These are phyloP conservation scores for Cladorrhinum samala DNA, from an alignment of 495 filamentous ascomycete genomes.

Conservation along the genomic window DNA sequence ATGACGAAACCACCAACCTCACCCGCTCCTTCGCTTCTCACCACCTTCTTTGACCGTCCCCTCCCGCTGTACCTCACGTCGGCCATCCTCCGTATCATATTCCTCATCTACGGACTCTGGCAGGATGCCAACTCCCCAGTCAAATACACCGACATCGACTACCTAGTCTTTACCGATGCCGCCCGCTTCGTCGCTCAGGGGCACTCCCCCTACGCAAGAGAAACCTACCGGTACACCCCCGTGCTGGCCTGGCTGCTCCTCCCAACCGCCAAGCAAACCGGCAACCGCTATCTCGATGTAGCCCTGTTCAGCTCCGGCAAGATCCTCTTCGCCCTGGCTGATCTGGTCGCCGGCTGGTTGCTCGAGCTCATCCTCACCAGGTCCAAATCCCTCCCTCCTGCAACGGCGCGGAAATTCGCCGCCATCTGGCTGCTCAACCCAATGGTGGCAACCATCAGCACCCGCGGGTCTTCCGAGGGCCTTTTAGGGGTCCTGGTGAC, in stretches of 20 bases:
- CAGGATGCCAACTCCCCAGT: constrained; percentile 86
- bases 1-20: not conserved
- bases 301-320: constrained; percentile 82
- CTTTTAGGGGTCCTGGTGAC: constrained; percentile 77
- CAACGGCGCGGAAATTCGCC: constrained; percentile 62
- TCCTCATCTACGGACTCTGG: constrained; percentile 81
- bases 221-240: constrained; percentile 96
- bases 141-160: constrained; percentile 99
- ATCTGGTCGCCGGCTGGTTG: constrained; percentile 84
- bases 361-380: constrained; percentile 40
- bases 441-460: constrained; percentile 96
- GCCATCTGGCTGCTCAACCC: constrained; percentile 92
- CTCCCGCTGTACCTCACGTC: constrained; percentile 61
- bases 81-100: constrained; percentile 55
- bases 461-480: constrained; percentile 88
- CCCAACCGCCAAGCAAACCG: constrained; percentile 61
- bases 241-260: constrained; percentile 83
- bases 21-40: constrained; percentile 12
- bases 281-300: constrained; percentile 23
- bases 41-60: constrained; percentile 33
- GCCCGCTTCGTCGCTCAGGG: constrained; percentile 62
- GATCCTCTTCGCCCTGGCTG: constrained; percentile 72
- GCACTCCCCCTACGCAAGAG: constrained; percentile 71
- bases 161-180: constrained; percentile 97
- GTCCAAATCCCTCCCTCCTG: constrained; percentile 20